These are phyloP conservation scores for Neonectria hederae DNA, from an alignment of 2,329 filamentous ascomycete species.

Conservation along the genomic window DNA sequence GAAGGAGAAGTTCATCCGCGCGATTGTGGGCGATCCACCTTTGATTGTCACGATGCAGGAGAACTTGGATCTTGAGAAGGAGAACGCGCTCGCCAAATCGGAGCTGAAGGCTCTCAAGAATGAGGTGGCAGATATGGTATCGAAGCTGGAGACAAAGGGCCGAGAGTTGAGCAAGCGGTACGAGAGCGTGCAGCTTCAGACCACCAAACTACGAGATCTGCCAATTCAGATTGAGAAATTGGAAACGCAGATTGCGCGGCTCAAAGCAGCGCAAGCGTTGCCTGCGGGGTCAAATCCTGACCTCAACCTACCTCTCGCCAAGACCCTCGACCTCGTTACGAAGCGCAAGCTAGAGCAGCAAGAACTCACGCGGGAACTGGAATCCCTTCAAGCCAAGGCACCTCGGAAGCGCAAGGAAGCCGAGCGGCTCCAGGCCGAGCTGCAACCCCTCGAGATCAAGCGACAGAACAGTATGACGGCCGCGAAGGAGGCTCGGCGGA, in stretches of 20 bases:
- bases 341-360: conserved; percentile 60
- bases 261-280: conserved; percentile 53
- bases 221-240: conserved; percentile 60
- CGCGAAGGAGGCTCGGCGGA: conserved; percentile 74
- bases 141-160: conserved; percentile 73
- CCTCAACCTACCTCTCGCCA: conserved; percentile 65
- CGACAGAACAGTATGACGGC: conserved; percentile 71
- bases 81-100: conserved; percentile 76
- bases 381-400: conserved; percentile 67
- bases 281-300: conserved; percentile 49
- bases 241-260: conserved; percentile 57
- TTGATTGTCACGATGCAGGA: conserved; percentile 84
- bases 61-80: conserved; percentile 78
- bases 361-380: conserved; percentile 71
- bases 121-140: conserved; percentile 78
- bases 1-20: conserved; percentile 96
- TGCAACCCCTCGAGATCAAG: conserved; percentile 74
- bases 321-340: conserved; percentile 64
- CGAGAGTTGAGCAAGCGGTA: conserved; percentile 66
- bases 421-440: conserved; percentile 72
- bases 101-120: conserved; percentile 82
- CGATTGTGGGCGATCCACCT: conserved; percentile 90
- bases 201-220: conserved; percentile 59
- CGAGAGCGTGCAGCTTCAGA: conserved; percentile 60
- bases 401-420: conserved; percentile 74